These are phyloP conservation scores for Erythrobasidium hasegawianum DNA, from an alignment of 1,284 basidiomycete species.

Conservation along the genomic window DNA sequence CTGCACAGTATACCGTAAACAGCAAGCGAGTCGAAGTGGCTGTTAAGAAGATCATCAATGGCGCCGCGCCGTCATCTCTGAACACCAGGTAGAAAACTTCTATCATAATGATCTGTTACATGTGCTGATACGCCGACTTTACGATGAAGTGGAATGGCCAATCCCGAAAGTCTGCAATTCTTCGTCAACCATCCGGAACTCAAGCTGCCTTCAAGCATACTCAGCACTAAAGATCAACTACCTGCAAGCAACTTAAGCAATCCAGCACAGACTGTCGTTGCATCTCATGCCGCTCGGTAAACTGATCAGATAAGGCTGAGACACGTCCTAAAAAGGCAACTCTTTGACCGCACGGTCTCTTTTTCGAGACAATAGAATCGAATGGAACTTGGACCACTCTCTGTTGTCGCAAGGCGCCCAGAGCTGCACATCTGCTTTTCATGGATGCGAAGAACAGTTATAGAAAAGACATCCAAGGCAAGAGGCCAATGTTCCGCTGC, in stretches of 20 bases:
- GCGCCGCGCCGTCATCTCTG: conserved; percentile 34
- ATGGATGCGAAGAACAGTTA: no score
- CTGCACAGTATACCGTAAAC: conserved; percentile 67
- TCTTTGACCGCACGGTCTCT: background rate
- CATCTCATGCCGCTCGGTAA: no score
- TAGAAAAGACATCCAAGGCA: no score
- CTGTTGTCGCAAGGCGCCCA: no score
- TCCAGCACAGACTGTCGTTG: no score
- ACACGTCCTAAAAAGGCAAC: background rate
- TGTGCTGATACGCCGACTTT: no score
- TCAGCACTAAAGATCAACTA: background rate
- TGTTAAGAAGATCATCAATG: conserved; percentile 63
- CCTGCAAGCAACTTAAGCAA: no score
- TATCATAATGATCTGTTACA: no score
- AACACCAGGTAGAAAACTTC: conserved; percentile 36
- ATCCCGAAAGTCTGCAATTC: conserved; percentile 31
- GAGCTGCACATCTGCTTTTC: no score
- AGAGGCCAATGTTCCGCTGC: no score
- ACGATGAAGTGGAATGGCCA: conserved; percentile 30
- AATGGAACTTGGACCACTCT: no score
- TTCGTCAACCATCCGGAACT: conserved; percentile 32
- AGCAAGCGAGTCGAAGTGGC: conserved; percentile 80
- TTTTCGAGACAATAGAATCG: no score
- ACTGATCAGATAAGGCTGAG: background rate
- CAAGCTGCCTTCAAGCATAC: conserved; percentile 5